Percentiles rank a stretch among this genome's conserved stretches.
Evolutionary conservation across 345 rosid species (phyloP).

Genomic region (Eucalyptus curtisii): DNA sequence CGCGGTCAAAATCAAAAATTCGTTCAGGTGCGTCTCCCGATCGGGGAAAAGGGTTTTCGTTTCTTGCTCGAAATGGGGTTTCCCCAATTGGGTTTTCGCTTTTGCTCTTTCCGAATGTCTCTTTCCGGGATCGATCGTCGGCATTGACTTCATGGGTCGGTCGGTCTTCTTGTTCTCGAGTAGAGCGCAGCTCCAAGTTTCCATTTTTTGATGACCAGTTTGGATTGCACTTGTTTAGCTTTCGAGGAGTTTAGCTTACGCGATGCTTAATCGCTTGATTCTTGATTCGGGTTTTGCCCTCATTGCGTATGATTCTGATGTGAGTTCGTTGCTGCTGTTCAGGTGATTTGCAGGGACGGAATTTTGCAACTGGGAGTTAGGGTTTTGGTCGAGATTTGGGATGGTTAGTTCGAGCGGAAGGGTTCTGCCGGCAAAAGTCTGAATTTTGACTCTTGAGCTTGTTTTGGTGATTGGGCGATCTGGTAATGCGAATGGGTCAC

Average conservation of each 20-base stretch:
- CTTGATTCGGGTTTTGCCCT: not conserved
- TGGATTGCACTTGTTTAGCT: not conserved
- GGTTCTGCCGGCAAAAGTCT: not conserved
- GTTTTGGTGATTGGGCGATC: constrained; percentile 2
- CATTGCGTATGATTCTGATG: not conserved
- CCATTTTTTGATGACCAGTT: not conserved
- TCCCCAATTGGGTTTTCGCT: not conserved
- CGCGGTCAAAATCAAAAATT: not conserved
- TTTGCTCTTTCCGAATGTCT: not conserved
- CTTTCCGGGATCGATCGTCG: not conserved
- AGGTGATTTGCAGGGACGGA: not conserved
- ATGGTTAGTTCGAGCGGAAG: not conserved
- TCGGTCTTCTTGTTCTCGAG: not conserved
- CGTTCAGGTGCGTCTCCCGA: not conserved
- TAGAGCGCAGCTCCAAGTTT: not conserved
- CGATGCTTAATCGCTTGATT: not conserved
- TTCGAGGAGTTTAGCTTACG: not conserved
- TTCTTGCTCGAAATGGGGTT: not conserved
- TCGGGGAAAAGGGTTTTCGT: not conserved
- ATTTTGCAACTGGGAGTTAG: not conserved
- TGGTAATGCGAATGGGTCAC: constrained; percentile 14
- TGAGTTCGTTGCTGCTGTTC: not conserved
- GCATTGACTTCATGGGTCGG: not conserved
- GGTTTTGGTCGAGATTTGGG: not conserved
- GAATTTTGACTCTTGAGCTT: constrained; percentile 2